Base-by-base conservation (phyloP, 2,329 filamentous ascomycete species). In the Ceratocystis diversiconidia region DNA sequence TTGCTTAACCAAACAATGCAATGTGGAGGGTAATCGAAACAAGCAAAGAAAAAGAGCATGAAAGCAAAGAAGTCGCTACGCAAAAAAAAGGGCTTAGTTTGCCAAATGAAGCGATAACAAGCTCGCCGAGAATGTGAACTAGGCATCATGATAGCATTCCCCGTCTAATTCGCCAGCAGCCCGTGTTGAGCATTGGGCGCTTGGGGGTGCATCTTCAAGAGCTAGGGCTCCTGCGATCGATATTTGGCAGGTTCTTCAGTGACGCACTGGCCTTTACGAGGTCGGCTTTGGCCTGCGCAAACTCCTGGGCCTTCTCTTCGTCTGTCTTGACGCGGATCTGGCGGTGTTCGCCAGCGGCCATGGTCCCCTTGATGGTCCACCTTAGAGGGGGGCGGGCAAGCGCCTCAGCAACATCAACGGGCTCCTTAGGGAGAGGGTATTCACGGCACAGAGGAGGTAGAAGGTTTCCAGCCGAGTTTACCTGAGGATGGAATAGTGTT, bases 281-380 rank as follows among this genome's bases (percentile, higher is more conserved):
- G 43, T 79, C 75, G 67, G 71, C 73, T 75, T 83, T 83, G 32
- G 75, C 75, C 44, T 75, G 74, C 63, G 79, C 78, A 48, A 82
- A 74, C 59, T 77, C 75, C 67, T 71, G 72, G 17, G 72, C 72
- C 48, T 75, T 73, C 66, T 73, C 71, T 59, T 76, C 75, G 66
- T 73, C 71, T 46, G 72, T 68, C 19, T 73, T 66, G 12, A 70
- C 70, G 28, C 63, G 69, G 17, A 67, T 44, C 17, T 67, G 61
- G 61, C 71, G 70, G 55, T 69, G 68, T 66, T 68, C 70, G 67
- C 72, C 73, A 67, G 68, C 71, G 30, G 72, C 71, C 22, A 75
- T 69, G 66, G 75, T 71, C 19, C 75, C 75, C 61, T 71, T 71
- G 64, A 76, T 76, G 65, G 72, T 75, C 75, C 71, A 81, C 67